Evolutionary conservation across 1,284 basidiomycete genomes (phyloP).

Genomic region (Cystobasidium slooffiae): DNA sequence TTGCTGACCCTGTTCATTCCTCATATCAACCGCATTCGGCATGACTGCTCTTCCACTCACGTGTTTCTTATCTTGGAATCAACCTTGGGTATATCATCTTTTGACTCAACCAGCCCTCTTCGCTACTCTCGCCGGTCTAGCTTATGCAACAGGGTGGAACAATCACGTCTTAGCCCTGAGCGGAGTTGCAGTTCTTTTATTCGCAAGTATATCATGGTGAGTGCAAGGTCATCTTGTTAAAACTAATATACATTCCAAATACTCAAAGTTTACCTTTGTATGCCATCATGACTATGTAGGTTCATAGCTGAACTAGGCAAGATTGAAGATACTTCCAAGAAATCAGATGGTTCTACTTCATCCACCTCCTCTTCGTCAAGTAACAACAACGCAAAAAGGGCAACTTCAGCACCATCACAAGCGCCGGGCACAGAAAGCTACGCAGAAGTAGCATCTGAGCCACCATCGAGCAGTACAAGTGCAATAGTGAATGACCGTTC

Average conservation of each 20-base stretch:
- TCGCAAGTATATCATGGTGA: slow-evolving; percentile 35
- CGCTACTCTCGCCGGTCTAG: slow-evolving; percentile 35
- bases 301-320: slow-evolving; percentile 41
- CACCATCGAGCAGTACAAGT: slow-evolving; percentile 10
- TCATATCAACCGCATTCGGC: neutral
- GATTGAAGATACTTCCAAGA: slow-evolving; percentile 29
- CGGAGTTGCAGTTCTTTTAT: slow-evolving; percentile 26
- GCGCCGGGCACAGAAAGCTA: slow-evolving; percentile 12
- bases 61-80: neutral
- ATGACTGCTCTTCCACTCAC: neutral
- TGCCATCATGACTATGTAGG: neutral
- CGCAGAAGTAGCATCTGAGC: slow-evolving; percentile 27
- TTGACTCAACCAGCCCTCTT: slow-evolving; percentile 24
- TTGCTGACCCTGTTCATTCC: neutral
- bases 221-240: neutral
- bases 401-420: neutral
- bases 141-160: slow-evolving; percentile 37
- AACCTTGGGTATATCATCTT: neutral
- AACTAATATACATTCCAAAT: too few relatives aligned
- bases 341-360: slow-evolving; percentile 5
- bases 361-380: neutral
- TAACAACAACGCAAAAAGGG: neutral
- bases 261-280: too few relatives aligned
- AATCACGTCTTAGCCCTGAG: slow-evolving; percentile 33
- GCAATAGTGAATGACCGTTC: slow-evolving; percentile 7